A percentile compares a stretch with the other conserved stretches of the same genome.
phyloP scores from a whole-genome alignment of 2,329 filamentous ascomycete species.

The Chrysoporthe deuterocubensis region DNA sequence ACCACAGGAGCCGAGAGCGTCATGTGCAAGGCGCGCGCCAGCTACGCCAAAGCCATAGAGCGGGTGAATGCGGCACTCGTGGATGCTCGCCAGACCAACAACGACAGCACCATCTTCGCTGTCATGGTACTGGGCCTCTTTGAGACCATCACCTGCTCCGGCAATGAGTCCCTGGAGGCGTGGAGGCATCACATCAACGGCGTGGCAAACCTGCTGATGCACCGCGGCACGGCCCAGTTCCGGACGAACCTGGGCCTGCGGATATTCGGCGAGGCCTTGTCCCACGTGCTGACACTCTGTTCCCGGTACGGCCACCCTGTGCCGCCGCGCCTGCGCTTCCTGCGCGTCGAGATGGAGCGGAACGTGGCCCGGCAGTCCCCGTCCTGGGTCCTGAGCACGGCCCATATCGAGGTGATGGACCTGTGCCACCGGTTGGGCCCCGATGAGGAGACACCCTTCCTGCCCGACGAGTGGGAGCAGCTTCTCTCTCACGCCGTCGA shows the following conservation, averaged over 20 bases:
- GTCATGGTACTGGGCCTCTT: conserved; percentile 36
- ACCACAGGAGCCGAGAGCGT: conserved; percentile 6
- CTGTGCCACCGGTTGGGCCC: conserved; percentile 17
- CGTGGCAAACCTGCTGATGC: conserved; percentile 37
- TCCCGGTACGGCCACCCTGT: conserved; percentile 19
- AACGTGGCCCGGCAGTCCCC: neutral
- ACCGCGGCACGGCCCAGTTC: conserved; percentile 34
- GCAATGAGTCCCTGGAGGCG: conserved; percentile 35
- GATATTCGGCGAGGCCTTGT: conserved; percentile 21
- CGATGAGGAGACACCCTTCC: conserved; percentile 9
- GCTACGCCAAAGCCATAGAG: conserved; percentile 18
- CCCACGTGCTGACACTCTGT: conserved; percentile 19
- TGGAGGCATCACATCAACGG: conserved; percentile 41
- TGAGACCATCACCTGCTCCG: conserved; percentile 38
- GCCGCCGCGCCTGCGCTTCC: conserved; percentile 15
- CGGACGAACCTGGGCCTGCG: conserved; percentile 8
- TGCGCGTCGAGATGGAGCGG: conserved; percentile 13
- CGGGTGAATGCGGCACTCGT: conserved; percentile 13
- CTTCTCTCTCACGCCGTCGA: conserved; percentile 17
- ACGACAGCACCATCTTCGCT: conserved; percentile 27
- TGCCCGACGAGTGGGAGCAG: conserved; percentile 13
- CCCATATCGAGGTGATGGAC: conserved; percentile 26
- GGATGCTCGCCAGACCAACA: conserved; percentile 2
- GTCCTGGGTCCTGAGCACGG: conserved; percentile 18
- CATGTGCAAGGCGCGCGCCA: conserved; percentile 16